Conservation (phyloP, 257 asterid genomes). For the Henckelia pumila region DNA sequence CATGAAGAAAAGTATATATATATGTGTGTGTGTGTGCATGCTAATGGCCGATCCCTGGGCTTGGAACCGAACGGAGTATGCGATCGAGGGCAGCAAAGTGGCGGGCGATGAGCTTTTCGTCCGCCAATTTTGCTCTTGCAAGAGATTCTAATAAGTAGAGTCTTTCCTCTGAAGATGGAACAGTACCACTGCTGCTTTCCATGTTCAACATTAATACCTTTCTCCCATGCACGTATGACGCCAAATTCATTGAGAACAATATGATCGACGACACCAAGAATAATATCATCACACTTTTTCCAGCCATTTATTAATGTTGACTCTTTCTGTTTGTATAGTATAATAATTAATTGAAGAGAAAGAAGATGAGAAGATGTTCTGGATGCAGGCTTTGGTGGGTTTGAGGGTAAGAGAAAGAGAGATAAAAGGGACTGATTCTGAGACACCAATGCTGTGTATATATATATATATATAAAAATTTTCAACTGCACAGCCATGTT, state of each 20-base stretch:
- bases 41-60: constrained; percentile 73
- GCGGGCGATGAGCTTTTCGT: constrained; percentile 45
- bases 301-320: constrained; percentile 14
- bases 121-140: constrained; percentile 53
- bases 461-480: no score
- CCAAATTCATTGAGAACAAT: constrained; percentile 16
- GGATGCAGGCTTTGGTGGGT: no score
- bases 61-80: constrained; percentile 67
- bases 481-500: no score
- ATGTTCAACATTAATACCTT: constrained; percentile 20
- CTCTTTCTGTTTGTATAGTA: no score
- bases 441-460: no score
- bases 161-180: constrained; percentile 26
- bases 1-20: neutral
- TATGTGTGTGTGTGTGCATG: neutral
- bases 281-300: neutral
- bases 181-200: neutral
- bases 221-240: constrained; percentile 24
- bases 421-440: no score
- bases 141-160: constrained; percentile 39
- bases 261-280: constrained; percentile 9
- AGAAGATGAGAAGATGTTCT: no score
- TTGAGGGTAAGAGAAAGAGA: no score
- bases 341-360: no score
- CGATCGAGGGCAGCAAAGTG: constrained; percentile 54